These are phyloP conservation scores for Cyberlindnera misumaiensis DNA, from an alignment of 805 yeast species.

Conservation along the genomic window DNA sequence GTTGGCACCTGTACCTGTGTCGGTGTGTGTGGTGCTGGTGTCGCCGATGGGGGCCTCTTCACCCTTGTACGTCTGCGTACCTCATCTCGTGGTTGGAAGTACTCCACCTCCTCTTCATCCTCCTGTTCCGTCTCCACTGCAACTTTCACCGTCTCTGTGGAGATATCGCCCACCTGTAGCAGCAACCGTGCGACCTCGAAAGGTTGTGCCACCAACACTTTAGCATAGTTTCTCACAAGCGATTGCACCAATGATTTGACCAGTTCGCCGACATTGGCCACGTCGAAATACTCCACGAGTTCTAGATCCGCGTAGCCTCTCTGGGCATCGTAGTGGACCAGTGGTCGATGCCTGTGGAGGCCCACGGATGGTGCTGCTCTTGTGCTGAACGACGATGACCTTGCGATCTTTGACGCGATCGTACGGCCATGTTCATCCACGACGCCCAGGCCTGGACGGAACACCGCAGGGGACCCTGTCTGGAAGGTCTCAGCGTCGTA, in stretches of 20 bases:
- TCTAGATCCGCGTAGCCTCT: slow-evolving; percentile 41
- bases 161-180: slow-evolving; percentile 71
- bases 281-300: slow-evolving; percentile 58
- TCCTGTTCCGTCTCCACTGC: slow-evolving; percentile 27
- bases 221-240: slow-evolving; percentile 61
- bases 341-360: not conserved
- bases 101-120: slow-evolving; percentile 39
- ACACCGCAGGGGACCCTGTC: slow-evolving; percentile 54
- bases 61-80: not conserved
- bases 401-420: slow-evolving; percentile 33
- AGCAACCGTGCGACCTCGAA: slow-evolving; percentile 76
- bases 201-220: slow-evolving; percentile 74
- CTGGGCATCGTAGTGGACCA: not conserved
- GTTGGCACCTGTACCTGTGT: no score
- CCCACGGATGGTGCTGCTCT: slow-evolving; percentile 5
- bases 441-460: slow-evolving; percentile 56
- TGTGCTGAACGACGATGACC: slow-evolving; percentile 16
- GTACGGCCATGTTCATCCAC: slow-evolving; percentile 38
- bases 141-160: slow-evolving; percentile 14
- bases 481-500: slow-evolving; percentile 62
- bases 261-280: slow-evolving; percentile 49
- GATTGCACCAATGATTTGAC: slow-evolving; percentile 51
- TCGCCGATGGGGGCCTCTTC: not conserved
- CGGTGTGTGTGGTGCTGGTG: no score
- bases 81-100: slow-evolving; percentile 29